Percentiles rank a stretch among this genome's conserved stretches.
Evolutionary conservation across 2,329 filamentous ascomycete species (phyloP).

Genomic region (Diplodia scrobiculata): DNA sequence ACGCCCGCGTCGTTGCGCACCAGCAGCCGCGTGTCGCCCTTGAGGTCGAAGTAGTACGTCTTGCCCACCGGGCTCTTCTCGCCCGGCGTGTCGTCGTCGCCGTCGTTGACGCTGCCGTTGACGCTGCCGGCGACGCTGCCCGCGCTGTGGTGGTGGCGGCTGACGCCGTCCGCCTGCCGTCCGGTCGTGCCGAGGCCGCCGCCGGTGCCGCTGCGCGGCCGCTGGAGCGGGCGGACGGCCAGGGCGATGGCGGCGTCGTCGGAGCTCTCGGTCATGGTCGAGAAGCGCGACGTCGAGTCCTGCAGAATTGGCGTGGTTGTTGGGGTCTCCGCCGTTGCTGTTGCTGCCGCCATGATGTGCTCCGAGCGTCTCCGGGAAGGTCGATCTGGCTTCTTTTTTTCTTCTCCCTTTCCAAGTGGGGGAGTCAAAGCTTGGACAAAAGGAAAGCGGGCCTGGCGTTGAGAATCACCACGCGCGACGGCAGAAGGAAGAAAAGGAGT

Average conservation of each 20-base stretch:
- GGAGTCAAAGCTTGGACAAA: not conserved
- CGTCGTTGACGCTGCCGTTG: not conserved
- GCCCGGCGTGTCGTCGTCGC: not conserved
- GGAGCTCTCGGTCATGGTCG: not conserved
- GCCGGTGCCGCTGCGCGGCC: not conserved
- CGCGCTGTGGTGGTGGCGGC: not conserved
- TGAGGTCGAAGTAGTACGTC: slow-evolving; percentile 4
- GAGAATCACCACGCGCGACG: not conserved
- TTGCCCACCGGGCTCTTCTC: not conserved
- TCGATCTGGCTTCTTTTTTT: no score
- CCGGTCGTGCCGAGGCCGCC: no score
- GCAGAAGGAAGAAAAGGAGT: not conserved
- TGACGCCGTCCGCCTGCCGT: no score
- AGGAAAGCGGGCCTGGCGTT: not conserved
- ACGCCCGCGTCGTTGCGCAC: not conserved
- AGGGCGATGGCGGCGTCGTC: not conserved
- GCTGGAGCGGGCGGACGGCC: not conserved
- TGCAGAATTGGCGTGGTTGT: not conserved
- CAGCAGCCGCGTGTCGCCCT: slow-evolving; percentile 9
- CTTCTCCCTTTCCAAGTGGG: not conserved
- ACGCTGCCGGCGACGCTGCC: not conserved
- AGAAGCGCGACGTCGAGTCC: not conserved
- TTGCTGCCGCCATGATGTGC: not conserved
- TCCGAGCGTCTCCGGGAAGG: no score
- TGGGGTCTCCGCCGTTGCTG: no score